Evolutionary conservation across 441 rosid genomes (phyloP), one percentile per base, ranked within the genome.

Genomic region (Pelargonium citronellum): DNA sequence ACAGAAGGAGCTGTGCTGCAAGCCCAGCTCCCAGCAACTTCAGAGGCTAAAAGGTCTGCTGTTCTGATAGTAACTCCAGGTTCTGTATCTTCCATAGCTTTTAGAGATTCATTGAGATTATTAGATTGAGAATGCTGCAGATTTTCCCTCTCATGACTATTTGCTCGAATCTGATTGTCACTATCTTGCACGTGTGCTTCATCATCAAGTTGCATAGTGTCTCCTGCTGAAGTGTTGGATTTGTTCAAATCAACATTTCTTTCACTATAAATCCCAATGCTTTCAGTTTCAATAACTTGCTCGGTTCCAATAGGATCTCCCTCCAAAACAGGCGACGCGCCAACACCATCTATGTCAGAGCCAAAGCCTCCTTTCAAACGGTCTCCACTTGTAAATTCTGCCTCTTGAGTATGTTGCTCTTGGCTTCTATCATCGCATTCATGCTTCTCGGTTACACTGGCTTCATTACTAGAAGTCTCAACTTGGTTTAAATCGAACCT

Each of bases 21-120:
- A 78, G 86, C 94, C 99, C 97, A 91, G 73, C 97, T 91, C 71
- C 97, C 97, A 57, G 78, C 87, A 80, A 81, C 91, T 83, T 95
- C 97, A 15, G 99, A 90, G 67, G 97, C 83, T 77, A 90, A 69
- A 72, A 95, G 97, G 71, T 95, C 99, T 0, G 86, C 79, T 13
- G 97, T 91, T 78, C 83, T 83, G 76, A 90, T 78, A 15, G 89
- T 86, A 49, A 81, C 89, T 68, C 82, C 87, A 13, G 80, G 85
- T 70, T 90, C 93, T 6, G 85, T 87, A 74, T 91, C 96, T 67
- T 89, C 89, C 0, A 74, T 53, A 57, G 67, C 76, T 22, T 74
- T 88, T 65, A 58, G 71, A 69, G 78, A 80, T 64, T 81, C 85
- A 12, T 43, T 60, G 64, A 78, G 79, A 63, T 73, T 83, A 74